Conservation (phyloP, 1,139 yeast genomes). For the Saccharomyces pastorianus region DNA sequence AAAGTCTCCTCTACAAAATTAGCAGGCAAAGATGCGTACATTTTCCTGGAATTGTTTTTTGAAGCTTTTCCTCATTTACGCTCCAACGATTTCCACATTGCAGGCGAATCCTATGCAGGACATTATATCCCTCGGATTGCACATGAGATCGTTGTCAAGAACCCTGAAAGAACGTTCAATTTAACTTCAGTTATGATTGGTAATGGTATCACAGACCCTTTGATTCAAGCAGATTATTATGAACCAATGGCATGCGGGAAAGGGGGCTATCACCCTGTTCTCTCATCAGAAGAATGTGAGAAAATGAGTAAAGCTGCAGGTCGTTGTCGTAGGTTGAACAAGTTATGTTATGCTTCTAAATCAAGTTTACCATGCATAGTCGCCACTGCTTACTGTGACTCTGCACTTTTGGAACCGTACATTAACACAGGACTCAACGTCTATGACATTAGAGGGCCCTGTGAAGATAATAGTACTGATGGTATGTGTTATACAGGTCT, state of each 20-base stretch:
- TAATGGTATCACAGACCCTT: conserved; percentile 90
- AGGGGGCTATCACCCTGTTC: conserved; percentile 80
- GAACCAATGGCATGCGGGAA: conserved; percentile 97
- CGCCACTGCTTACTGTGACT: conserved; percentile 88
- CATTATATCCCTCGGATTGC: conserved; percentile 95
- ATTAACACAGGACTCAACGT: conserved; percentile 86
- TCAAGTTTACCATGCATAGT: conserved; percentile 90
- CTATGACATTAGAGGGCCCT: conserved; percentile 81
- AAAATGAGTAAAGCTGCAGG: conserved; percentile 66
- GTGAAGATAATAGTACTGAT: conserved; percentile 45
- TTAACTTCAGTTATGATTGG: conserved; percentile 87
- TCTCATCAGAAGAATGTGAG: conserved; percentile 65
- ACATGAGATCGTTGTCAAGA: conserved; percentile 58
- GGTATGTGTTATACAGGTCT: conserved; percentile 73
- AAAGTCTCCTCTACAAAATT: conserved; percentile 67
- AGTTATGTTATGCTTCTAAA: conserved; percentile 69
- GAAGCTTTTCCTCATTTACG: conserved; percentile 81
- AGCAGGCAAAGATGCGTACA: conserved; percentile 90
- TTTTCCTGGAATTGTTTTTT: conserved; percentile 84
- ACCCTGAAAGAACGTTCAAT: conserved; percentile 64
- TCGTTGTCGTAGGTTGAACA: conserved; percentile 72
- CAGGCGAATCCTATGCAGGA: conserved; percentile 97
- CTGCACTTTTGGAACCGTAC: conserved; percentile 79
- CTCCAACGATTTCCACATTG: conserved; percentile 66
- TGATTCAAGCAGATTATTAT: conserved; percentile 78